phyloP scores from a whole-genome alignment of 1,139 yeast species.

The Tardiomyces digboiensis region DNA sequence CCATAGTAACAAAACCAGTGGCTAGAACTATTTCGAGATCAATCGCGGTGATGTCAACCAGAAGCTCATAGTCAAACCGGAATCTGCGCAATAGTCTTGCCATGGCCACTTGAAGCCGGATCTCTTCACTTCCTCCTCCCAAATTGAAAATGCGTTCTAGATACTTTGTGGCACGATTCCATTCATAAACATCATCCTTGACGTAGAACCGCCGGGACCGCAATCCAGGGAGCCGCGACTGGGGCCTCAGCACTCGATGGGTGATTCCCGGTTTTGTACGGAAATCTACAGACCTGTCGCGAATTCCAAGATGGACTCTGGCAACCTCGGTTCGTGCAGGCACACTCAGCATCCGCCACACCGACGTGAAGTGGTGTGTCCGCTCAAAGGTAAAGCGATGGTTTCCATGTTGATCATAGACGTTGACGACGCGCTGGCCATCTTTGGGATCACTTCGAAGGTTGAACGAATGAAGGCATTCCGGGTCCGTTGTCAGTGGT shows the following conservation, averaged over 20 bases:
- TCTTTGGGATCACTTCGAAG: conserved; percentile 43
- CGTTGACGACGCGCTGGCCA: conserved; percentile 37
- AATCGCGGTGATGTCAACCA: conserved; percentile 38
- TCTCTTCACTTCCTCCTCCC: conserved; percentile 46
- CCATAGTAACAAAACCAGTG: conserved; percentile 50
- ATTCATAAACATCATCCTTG: conserved; percentile 40
- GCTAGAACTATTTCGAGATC: conserved; percentile 44
- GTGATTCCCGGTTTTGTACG: conserved; percentile 38
- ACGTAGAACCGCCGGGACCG: conserved; percentile 32
- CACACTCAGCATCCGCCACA: conserved; percentile 40
- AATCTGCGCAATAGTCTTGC: conserved; percentile 50
- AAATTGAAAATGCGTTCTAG: conserved; percentile 46
- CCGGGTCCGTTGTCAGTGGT: not conserved
- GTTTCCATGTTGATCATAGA: conserved; percentile 37
- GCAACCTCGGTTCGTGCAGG: conserved; percentile 43
- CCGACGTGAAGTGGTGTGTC: conserved; percentile 38
- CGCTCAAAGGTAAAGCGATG: conserved; percentile 44
- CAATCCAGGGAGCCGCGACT: conserved; percentile 20
- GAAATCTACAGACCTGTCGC: conserved; percentile 39
- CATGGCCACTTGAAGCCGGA: conserved; percentile 42
- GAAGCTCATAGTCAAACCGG: conserved; percentile 49
- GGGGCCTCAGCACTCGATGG: conserved; percentile 31
- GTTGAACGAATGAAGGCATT: conserved; percentile 23
- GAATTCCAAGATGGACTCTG: conserved; percentile 41
- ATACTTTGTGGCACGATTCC: conserved; percentile 43